Percentiles rank a stretch among this genome's conserved stretches.
phyloP scores from a whole-genome alignment of 345 rosid species.

The Salix viminalis region DNA sequence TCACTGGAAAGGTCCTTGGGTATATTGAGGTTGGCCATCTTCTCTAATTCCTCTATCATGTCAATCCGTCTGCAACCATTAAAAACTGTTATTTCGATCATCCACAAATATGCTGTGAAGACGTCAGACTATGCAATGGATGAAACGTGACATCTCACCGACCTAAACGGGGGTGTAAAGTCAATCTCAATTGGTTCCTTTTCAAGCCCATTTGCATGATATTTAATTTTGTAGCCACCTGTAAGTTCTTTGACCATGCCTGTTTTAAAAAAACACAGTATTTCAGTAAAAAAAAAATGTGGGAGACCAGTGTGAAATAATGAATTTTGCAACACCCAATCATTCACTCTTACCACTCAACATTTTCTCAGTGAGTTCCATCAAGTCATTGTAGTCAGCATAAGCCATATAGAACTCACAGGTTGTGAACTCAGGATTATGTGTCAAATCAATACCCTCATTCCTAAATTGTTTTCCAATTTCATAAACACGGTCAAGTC shows the following conservation, averaged over 20 bases:
- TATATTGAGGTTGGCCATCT: constrained; percentile 74
- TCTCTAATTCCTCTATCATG: constrained; percentile 88
- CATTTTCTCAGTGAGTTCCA: constrained; percentile 83
- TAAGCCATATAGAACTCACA: constrained; percentile 99
- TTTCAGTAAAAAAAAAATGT: background rate
- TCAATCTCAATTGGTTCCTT: constrained; percentile 89
- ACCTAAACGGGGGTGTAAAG: constrained; percentile 98
- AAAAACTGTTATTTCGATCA: constrained; percentile 1
- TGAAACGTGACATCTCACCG: background rate
- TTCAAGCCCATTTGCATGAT: constrained; percentile 82
- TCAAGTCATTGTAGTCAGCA: constrained; percentile 90
- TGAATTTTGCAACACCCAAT: background rate
- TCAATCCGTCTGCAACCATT: constrained; percentile 59
- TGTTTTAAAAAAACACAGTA: constrained; percentile 22
- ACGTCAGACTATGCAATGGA: background rate
- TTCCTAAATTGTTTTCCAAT: constrained; percentile 97
- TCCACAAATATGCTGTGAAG: background rate
- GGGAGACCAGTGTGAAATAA: background rate
- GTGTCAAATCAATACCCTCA: constrained; percentile 97
- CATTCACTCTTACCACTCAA: constrained; percentile 55
- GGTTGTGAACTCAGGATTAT: constrained; percentile 97
- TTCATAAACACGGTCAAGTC: constrained; percentile 84
- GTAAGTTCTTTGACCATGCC: constrained; percentile 91
- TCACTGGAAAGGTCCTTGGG: constrained; percentile 82
- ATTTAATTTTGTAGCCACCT: constrained; percentile 80